These are phyloP conservation scores for Seiridium cupressi DNA, from an alignment of 2,329 filamentous ascomycete species.

Conservation along the genomic window DNA sequence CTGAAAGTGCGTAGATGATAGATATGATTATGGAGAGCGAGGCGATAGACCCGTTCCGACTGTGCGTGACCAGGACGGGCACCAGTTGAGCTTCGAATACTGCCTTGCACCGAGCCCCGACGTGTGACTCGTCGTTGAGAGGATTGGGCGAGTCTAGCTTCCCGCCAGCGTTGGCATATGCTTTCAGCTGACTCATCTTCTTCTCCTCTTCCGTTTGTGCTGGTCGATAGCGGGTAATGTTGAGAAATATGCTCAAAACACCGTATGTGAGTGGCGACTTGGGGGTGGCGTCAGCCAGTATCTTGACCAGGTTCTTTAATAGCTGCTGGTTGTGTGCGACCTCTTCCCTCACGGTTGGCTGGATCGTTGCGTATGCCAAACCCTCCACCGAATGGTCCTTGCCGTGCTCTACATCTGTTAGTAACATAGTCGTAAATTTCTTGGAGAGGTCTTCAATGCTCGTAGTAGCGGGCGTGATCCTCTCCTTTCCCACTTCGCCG, in stretches of 20 bases:
- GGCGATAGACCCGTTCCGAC: slow-evolving; percentile 68
- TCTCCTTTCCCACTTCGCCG: slow-evolving; percentile 36
- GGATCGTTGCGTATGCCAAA: slow-evolving; percentile 86
- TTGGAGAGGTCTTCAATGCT: slow-evolving; percentile 65
- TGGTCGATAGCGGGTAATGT: slow-evolving; percentile 80
- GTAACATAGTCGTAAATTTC: slow-evolving; percentile 65
- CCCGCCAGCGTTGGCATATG: slow-evolving; percentile 85
- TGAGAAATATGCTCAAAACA: slow-evolving; percentile 79
- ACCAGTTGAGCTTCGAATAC: slow-evolving; percentile 79
- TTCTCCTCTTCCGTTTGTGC: slow-evolving; percentile 84
- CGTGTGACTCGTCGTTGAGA: slow-evolving; percentile 74
- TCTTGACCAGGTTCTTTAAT: slow-evolving; percentile 66
- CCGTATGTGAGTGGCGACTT: slow-evolving; percentile 79
- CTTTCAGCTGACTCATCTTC: slow-evolving; percentile 87
- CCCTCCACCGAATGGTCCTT: slow-evolving; percentile 81
- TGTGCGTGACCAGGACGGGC: slow-evolving; percentile 73
- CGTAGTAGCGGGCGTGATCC: slow-evolving; percentile 52
- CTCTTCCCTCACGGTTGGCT: slow-evolving; percentile 80
- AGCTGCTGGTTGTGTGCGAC: slow-evolving; percentile 68
- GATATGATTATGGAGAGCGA: slow-evolving; percentile 71
- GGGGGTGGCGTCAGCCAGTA: slow-evolving; percentile 55
- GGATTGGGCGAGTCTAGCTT: slow-evolving; percentile 60
- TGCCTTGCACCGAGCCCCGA: slow-evolving; percentile 70
- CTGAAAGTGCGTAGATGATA: slow-evolving; percentile 76
- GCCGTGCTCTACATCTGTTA: slow-evolving; percentile 54